Conservation (phyloP, 129 eudicot genomes). For the Arctium minus region DNA sequence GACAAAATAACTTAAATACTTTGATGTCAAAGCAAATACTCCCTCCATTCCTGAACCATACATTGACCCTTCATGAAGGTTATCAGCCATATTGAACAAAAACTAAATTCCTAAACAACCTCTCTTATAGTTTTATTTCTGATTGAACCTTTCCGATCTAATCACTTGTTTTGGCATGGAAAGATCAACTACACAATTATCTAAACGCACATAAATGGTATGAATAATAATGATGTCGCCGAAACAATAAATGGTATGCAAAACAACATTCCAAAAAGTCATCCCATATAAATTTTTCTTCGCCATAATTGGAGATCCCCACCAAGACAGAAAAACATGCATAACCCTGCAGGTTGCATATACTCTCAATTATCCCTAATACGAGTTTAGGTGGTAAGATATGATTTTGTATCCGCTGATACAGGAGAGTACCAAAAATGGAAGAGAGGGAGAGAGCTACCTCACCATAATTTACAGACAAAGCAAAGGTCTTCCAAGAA, state of each 20-base stretch:
- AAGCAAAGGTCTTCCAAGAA: neutral
- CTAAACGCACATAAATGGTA: neutral
- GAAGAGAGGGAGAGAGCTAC: neutral
- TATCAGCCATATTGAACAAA: neutral
- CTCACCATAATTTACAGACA: neutral
- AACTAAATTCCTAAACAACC: neutral
- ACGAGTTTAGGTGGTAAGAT: neutral
- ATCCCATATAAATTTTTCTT: neutral
- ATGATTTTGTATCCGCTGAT: neutral
- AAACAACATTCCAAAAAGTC: neutral
- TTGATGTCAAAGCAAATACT: neutral
- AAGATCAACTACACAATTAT: neutral
- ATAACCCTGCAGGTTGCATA: neutral
- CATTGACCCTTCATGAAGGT: neutral
- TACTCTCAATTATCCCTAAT: neutral
- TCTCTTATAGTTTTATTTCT: neutral
- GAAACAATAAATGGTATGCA: neutral
- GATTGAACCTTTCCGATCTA: neutral
- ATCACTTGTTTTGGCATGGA: neutral
- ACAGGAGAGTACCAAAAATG: neutral
- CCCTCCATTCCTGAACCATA: neutral
- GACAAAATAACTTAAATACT: neutral
- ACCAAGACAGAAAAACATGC: neutral
- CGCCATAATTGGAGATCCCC: neutral
- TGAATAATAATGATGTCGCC: neutral